Evolutionary conservation across 139 green algal genomes (phyloP), one percentile per base, ranked within the genome.

Genomic region (Edaphochlamys debaryana): DNA sequence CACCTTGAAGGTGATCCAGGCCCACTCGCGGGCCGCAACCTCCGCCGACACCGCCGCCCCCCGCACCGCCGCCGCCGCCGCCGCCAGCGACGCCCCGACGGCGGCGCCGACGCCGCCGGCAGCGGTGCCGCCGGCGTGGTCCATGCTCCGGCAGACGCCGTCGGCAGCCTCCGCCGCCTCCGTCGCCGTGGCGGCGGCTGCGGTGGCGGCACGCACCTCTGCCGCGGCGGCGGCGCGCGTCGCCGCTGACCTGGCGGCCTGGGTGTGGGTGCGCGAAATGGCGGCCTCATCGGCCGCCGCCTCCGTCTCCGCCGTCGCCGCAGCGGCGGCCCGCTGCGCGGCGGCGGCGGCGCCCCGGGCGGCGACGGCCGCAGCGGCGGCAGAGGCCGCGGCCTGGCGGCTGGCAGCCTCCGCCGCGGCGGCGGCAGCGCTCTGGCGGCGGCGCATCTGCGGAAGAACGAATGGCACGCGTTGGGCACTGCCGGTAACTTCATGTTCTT

Each of bases 1-100:
- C 34, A 81, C 75, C 41, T 81, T 81, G 58, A 81, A 69, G 0
- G 60, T 69, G 1, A 71, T 1, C 75, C 75, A 60, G 2, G 58
- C 56, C 75, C 75, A 81, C 60, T 81, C 75, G 17, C 75, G 38
- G 19, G 32, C 41, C 32, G 40, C 60, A 40, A 60, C n/a, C 62
- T 81, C 62, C 60, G 60, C 75, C 60, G 60, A 60, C 27, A 63
- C 58, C 60, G 23, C 62, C 29, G 40, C 75, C n/a, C 0, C 29
- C 13, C n/a, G 40, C 27, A 71, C 29, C 30, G 8, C 25, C 41
- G 58, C 75, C n/a, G 20, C n/a, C 60, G 68, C 9, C 60, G 38
- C 38, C 60, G 52, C 2, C 60, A 34, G 40, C 75, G 17, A 11
- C 23, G 27, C 4, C 74, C 36, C 27, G 20, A 58, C 58, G 74